A percentile compares a stretch with the other conserved stretches of the same genome.
phyloP scores from a whole-genome alignment of 2,329 filamentous ascomycete genomes.

The Ceratocystis diversiconidia region DNA sequence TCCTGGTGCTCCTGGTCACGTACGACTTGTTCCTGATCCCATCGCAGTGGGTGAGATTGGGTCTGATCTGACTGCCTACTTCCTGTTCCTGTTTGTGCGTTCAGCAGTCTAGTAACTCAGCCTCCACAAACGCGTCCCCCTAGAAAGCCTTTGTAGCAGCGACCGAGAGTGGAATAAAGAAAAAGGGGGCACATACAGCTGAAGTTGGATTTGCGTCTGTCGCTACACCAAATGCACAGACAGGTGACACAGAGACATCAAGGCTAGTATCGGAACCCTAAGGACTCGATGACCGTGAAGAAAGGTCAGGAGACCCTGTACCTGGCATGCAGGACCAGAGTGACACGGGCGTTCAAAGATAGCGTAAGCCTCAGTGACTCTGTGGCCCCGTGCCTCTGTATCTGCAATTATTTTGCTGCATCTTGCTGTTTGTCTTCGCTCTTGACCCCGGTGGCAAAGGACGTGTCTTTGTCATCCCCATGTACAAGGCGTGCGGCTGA shows the following conservation, averaged over 20 bases:
- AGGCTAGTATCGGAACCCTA: not conserved
- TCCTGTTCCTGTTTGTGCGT: not conserved
- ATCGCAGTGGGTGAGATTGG: not conserved
- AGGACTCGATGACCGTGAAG: not conserved
- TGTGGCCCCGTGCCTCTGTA: not conserved
- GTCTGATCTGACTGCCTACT: not conserved
- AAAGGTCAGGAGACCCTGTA: not conserved
- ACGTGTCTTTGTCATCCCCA: not conserved
- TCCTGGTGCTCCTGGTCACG: not conserved
- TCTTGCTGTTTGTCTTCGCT: not conserved
- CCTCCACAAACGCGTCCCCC: not conserved
- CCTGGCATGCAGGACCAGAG: not conserved
- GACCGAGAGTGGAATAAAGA: not conserved
- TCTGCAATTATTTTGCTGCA: not conserved
- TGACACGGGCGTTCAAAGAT: not conserved
- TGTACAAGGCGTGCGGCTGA: not conserved
- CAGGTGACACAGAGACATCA: not conserved
- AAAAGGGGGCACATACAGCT: not conserved
- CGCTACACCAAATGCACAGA: slow-evolving; percentile 1
- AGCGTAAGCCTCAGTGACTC: not conserved
- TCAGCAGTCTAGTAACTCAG: not conserved
- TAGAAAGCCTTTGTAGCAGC: not conserved
- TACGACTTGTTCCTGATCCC: not conserved
- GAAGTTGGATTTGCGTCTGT: not conserved
- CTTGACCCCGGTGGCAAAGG: not conserved